Percentiles rank a stretch among this genome's conserved stretches.
These are phyloP conservation scores for Fusarium torreyae DNA, from an alignment of 2,329 filamentous ascomycete genomes.

Conservation along the genomic window DNA sequence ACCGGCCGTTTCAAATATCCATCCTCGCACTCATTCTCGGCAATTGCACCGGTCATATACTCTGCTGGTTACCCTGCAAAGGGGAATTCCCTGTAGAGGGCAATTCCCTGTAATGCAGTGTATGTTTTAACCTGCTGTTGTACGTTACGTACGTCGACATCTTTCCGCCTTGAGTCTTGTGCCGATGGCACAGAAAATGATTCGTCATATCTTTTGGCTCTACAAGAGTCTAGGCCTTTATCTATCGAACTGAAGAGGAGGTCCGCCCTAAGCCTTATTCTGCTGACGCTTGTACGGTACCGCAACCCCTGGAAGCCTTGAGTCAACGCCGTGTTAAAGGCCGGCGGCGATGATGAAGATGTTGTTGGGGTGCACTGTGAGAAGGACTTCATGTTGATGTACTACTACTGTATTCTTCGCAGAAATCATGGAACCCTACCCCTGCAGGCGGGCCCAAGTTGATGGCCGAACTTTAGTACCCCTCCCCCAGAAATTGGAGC, in stretches of 20 bases:
- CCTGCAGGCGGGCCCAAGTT: conserved; percentile 19
- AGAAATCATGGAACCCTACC: conserved; percentile 6
- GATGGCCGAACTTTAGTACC: conserved; percentile 30
- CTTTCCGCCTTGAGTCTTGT: conserved; percentile 15
- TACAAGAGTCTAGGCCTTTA: conserved; percentile 25
- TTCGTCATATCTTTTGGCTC: conserved; percentile 40
- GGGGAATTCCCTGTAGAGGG: conserved; percentile 22
- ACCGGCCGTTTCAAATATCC: conserved; percentile 3
- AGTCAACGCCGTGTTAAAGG: not conserved
- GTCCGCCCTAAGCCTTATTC: conserved; percentile 16
- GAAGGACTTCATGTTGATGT: conserved; percentile 27
- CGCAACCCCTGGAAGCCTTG: conserved; percentile 18
- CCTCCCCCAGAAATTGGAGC: conserved; percentile 30
- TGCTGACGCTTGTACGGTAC: conserved; percentile 28
- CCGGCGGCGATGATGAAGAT: not conserved
- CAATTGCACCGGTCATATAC: conserved; percentile 21
- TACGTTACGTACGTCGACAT: conserved; percentile 2
- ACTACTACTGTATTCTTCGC: conserved; percentile 20
- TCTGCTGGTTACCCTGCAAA: conserved; percentile 17
- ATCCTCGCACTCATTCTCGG: conserved; percentile 14
- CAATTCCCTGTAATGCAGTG: conserved; percentile 29
- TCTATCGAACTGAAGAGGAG: conserved; percentile 6
- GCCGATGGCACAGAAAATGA: conserved; percentile 40
- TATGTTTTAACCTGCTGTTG: conserved; percentile 18
- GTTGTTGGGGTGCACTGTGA: conserved; percentile 34